Evolutionary conservation across 768 basidiomycete species (phyloP).

Genomic region (Cystofilobasidium bisporidii): DNA sequence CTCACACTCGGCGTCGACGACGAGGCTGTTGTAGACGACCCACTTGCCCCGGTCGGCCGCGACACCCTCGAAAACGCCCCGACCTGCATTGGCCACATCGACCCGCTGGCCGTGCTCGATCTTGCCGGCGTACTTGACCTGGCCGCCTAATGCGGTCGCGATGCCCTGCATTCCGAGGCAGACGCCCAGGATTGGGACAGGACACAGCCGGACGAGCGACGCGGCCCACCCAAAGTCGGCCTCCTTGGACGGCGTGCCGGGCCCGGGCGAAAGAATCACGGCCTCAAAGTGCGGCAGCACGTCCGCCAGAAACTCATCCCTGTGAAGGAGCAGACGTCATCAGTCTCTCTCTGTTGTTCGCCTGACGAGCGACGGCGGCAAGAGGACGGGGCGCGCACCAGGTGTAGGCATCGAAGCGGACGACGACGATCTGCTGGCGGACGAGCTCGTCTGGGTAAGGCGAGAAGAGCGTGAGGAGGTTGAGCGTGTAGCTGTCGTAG

Average conservation of each 20-base stretch:
- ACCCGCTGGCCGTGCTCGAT: constrained; percentile 60
- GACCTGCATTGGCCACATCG: constrained; percentile 50
- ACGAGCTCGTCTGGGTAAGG: constrained; percentile 30
- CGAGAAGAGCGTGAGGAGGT: constrained; percentile 40
- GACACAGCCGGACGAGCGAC: constrained; percentile 5
- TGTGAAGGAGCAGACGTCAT: too few relatives aligned
- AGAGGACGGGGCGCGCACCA: constrained; percentile 30
- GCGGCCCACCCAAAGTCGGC: constrained; percentile 25
- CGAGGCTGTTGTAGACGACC: constrained; percentile 27
- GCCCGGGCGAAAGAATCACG: constrained; percentile 41
- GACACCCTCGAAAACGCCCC: constrained; percentile 53
- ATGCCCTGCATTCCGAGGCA: constrained; percentile 29
- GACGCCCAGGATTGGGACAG: constrained; percentile 26
- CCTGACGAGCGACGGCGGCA: background rate
- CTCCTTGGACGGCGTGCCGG: constrained; percentile 36
- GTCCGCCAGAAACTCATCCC: constrained; percentile 33
- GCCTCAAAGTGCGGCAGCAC: constrained; percentile 39
- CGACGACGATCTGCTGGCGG: constrained; percentile 36
- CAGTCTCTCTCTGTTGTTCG: too few relatives aligned
- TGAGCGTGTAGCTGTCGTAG: constrained; percentile 42
- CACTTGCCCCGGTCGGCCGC: constrained; percentile 11
- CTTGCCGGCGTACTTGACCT: constrained; percentile 14
- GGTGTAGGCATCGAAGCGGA: constrained; percentile 37
- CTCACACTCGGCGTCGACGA: constrained; percentile 18
- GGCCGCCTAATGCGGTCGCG: constrained; percentile 23